These are phyloP conservation scores for Monilinia polystroma DNA, from an alignment of 2,329 filamentous ascomycete species.

Conservation along the genomic window DNA sequence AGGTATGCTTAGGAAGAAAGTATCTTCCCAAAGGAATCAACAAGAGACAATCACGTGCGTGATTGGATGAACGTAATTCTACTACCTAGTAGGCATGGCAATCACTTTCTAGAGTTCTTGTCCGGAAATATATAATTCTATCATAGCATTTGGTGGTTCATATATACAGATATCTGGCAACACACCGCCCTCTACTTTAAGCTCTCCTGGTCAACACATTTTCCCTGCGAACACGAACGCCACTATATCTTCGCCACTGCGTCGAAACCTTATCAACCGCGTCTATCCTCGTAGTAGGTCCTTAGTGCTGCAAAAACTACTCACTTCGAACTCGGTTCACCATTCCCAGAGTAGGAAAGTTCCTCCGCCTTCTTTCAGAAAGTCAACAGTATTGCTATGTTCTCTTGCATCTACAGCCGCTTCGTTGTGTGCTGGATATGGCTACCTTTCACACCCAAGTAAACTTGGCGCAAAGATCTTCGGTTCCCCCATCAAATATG, in stretches of 20 bases:
- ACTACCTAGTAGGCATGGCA: background rate
- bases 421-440: constrained; percentile 15
- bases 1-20: too few relatives aligned
- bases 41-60: too few relatives aligned
- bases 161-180: background rate
- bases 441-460: constrained; percentile 1
- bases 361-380: constrained; percentile 16
- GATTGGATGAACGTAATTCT: too few relatives aligned
- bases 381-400: constrained; percentile 14
- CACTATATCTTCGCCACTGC: background rate
- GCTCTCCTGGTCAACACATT: background rate
- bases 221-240: background rate
- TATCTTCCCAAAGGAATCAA: too few relatives aligned
- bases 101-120: background rate
- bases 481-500: constrained; percentile 18
- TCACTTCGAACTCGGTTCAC: background rate
- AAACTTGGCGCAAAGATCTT: background rate
- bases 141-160: background rate
- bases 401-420: constrained; percentile 18
- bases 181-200: background rate
- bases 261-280: background rate
- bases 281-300: background rate
- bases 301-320: background rate
- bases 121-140: background rate
- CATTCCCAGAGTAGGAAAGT: background rate